phyloP scores from a whole-genome alignment of 805 yeast species.

The Pichia scutulata region DNA sequence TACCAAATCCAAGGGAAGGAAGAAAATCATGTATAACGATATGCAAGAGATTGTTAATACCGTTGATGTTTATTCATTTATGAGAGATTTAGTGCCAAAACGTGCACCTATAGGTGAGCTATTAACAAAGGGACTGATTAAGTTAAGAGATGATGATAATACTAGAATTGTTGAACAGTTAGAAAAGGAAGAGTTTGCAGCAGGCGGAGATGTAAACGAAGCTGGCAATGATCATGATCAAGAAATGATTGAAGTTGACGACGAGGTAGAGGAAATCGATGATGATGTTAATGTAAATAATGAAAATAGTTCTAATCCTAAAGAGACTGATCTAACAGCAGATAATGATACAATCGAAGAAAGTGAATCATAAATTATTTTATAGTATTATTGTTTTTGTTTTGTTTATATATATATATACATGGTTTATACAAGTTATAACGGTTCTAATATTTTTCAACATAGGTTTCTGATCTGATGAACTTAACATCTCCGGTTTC shows the following conservation, averaged over 20 bases:
- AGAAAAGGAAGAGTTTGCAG: neutral
- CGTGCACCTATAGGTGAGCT: constrained; percentile 44
- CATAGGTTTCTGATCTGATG: constrained; percentile 20
- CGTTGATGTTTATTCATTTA: constrained; percentile 54
- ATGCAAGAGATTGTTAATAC: constrained; percentile 54
- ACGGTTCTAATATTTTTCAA: constrained; percentile 26
- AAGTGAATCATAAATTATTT: neutral
- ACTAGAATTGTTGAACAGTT: constrained; percentile 1
- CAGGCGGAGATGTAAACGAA: constrained; percentile 4
- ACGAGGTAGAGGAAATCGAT: neutral
- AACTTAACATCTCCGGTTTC: constrained; percentile 56
- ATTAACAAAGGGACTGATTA: constrained; percentile 35
- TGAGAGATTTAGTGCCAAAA: constrained; percentile 61
- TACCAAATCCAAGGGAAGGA: constrained; percentile 59
- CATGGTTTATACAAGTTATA: neutral
- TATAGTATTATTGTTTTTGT: neutral
- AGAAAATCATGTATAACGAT: constrained; percentile 64
- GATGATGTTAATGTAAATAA: neutral
- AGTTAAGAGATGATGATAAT: constrained; percentile 13
- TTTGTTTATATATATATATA: neutral
- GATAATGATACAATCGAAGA: neutral
- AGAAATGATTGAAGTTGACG: neutral
- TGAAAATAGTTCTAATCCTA: neutral
- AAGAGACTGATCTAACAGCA: constrained; percentile 2
- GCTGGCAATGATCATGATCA: neutral